Evolutionary conservation across 768 basidiomycete species (phyloP).

Genomic region (Russula compacta): DNA sequence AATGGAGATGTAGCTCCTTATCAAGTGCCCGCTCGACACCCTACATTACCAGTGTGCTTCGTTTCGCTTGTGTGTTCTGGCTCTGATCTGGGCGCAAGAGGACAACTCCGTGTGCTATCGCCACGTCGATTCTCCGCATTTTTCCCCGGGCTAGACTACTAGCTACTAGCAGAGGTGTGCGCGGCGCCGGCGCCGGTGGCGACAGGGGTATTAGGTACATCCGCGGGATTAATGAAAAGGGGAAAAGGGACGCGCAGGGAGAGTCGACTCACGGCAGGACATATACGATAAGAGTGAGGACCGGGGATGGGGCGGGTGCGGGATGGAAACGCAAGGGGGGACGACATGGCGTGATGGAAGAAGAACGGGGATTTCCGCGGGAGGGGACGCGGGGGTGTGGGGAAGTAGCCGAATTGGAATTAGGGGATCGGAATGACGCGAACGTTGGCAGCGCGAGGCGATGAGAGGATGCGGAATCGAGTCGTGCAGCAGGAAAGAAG

Average conservation of each 20-base stretch:
- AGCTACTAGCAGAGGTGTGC: no score
- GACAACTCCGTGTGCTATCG: not conserved
- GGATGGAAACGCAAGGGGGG: not conserved
- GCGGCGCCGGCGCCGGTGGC: not conserved
- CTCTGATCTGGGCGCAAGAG: not conserved
- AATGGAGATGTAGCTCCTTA: not conserved
- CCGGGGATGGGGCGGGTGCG: conserved; percentile 1
- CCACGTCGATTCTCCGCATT: conserved; percentile 12
- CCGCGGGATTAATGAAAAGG: not conserved
- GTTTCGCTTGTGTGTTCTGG: not conserved
- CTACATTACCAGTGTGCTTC: not conserved
- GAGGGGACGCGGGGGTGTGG: conserved; percentile 16
- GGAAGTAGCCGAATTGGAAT: conserved; percentile 15
- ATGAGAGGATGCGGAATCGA: not conserved
- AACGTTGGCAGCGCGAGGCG: not conserved
- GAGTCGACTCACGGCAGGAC: not conserved
- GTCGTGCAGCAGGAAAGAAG: not conserved
- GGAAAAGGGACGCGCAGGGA: not conserved
- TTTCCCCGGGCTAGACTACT: not conserved
- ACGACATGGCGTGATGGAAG: not conserved
- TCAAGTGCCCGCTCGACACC: not conserved
- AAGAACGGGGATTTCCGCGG: conserved; percentile 11
- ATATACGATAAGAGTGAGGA: not conserved
- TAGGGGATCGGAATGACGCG: conserved; percentile 13
- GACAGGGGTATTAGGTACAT: not conserved